Conservation (phyloP, 2,329 filamentous ascomycete species). For the Paecilomyces dactylethromorphus region DNA sequence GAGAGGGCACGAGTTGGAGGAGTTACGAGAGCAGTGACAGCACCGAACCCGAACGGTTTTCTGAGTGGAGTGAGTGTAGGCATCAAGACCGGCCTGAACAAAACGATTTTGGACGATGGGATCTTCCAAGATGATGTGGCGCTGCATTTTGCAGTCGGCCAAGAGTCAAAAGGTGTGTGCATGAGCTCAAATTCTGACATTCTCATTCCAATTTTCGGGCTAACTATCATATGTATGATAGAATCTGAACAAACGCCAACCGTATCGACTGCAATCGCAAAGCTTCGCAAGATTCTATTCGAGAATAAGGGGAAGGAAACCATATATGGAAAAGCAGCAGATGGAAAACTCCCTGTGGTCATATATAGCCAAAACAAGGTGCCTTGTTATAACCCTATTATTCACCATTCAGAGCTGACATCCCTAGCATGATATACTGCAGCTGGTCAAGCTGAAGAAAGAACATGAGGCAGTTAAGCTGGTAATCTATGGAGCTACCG, state of each 20-base stretch:
- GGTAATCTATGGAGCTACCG: conserved; percentile 34
- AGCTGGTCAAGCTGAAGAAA: conserved; percentile 24
- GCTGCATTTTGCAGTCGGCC: conserved; percentile 45
- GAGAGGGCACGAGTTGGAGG: conserved; percentile 49
- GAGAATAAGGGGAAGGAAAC: conserved; percentile 30
- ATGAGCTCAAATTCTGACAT: not conserved
- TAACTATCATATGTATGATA: not conserved
- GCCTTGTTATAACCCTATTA: not conserved
- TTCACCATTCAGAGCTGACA: not conserved
- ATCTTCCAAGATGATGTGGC: conserved; percentile 49
- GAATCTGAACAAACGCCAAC: conserved; percentile 16
- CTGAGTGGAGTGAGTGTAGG: conserved; percentile 55
- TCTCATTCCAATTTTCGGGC: not conserved
- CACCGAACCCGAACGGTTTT: conserved; percentile 44
- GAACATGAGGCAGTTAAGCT: conserved; percentile 5
- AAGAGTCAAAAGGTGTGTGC: conserved; percentile 21
- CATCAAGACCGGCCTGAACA: conserved; percentile 47
- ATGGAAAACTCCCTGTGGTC: conserved; percentile 33
- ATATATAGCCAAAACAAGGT: conserved; percentile 31
- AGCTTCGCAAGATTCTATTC: conserved; percentile 30
- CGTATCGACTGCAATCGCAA: conserved; percentile 21
- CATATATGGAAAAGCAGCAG: conserved; percentile 31
- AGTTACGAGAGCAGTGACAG: conserved; percentile 53
- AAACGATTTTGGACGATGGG: conserved; percentile 42
- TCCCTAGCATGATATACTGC: conserved; percentile 35